Percentiles rank a stretch among this genome's conserved stretches.
Evolutionary conservation across 2,329 filamentous ascomycete genomes (phyloP).

Genomic region (Graphium sp.): DNA sequence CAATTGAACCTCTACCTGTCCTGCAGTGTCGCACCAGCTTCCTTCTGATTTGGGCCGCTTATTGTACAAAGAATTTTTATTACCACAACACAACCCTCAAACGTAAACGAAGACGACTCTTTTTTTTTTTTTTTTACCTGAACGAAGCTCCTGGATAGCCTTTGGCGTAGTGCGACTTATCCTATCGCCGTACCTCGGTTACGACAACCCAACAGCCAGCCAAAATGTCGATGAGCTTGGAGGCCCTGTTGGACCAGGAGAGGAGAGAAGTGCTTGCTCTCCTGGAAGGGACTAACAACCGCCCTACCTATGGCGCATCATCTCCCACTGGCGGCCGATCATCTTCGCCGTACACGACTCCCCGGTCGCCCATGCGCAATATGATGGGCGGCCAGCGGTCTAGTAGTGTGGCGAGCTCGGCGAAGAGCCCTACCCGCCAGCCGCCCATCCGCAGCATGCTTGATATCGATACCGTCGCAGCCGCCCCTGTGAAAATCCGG

Average conservation of each 20-base stretch:
- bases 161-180: too few species aligned
- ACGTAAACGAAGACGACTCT: too few species aligned
- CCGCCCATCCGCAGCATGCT: slow-evolving; percentile 33
- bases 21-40: too few species aligned
- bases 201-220: too few species aligned
- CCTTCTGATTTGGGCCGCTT: too few species aligned
- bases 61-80: too few species aligned
- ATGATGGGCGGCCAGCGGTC: slow-evolving; percentile 34
- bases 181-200: too few species aligned
- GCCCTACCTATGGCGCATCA: slow-evolving; percentile 11
- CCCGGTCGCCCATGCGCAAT: slow-evolving; percentile 51
- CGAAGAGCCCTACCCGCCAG: slow-evolving; percentile 22
- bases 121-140: too few species aligned
- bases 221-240: slow-evolving; percentile 48
- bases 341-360: slow-evolving; percentile 35
- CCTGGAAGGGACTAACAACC: slow-evolving; percentile 45
- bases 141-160: too few species aligned
- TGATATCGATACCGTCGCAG: slow-evolving; percentile 20
- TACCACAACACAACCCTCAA: too few species aligned
- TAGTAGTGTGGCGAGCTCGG: slow-evolving; percentile 45
- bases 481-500: too few species aligned
- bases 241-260: slow-evolving; percentile 63
- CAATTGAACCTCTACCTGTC: too few species aligned
- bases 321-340: slow-evolving; percentile 21
- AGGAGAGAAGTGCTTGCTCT: slow-evolving; percentile 55